Evolutionary conservation across 768 basidiomycete species (phyloP).

Genomic region (Naganishia randhawae): DNA sequence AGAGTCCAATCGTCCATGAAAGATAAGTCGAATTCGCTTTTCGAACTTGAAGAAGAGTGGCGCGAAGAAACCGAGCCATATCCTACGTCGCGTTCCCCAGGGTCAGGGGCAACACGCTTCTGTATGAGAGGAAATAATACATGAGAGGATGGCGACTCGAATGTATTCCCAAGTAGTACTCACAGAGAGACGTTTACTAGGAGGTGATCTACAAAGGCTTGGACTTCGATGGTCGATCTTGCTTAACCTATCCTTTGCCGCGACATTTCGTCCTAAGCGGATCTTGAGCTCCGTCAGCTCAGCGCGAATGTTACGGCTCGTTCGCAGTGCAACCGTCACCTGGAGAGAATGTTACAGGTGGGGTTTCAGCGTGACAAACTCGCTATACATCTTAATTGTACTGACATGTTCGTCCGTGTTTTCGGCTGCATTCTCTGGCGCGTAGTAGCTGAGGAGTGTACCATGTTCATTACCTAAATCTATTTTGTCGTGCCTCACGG

Average conservation of each 20-base stretch:
- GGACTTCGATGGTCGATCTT: not conserved
- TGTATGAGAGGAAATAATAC: not conserved
- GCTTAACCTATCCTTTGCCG: not conserved
- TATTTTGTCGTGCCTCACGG: not conserved
- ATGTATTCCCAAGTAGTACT: not conserved
- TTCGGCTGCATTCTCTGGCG: constrained; percentile 16
- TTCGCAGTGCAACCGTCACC: constrained; percentile 7
- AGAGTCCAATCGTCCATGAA: constrained; percentile 25
- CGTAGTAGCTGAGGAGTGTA: constrained; percentile 1
- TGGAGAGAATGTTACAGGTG: not conserved
- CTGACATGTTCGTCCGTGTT: constrained; percentile 18
- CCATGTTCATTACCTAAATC: not conserved
- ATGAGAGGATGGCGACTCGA: not conserved
- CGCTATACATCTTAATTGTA: not conserved
- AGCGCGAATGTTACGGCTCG: constrained; percentile 15
- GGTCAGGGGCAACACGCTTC: not conserved
- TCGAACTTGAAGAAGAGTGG: not conserved
- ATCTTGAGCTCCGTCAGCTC: constrained; percentile 7
- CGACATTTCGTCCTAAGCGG: constrained; percentile 15
- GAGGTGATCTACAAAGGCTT: constrained; percentile 17
- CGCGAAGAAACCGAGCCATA: constrained; percentile 9
- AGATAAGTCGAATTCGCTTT: constrained; percentile 8
- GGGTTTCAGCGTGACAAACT: not conserved
- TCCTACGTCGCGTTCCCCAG: not conserved
- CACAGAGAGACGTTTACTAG: constrained; percentile 9